Evolutionary conservation across 805 yeast genomes (phyloP).

Genomic region (Yamadazyma paraphyllophila): DNA sequence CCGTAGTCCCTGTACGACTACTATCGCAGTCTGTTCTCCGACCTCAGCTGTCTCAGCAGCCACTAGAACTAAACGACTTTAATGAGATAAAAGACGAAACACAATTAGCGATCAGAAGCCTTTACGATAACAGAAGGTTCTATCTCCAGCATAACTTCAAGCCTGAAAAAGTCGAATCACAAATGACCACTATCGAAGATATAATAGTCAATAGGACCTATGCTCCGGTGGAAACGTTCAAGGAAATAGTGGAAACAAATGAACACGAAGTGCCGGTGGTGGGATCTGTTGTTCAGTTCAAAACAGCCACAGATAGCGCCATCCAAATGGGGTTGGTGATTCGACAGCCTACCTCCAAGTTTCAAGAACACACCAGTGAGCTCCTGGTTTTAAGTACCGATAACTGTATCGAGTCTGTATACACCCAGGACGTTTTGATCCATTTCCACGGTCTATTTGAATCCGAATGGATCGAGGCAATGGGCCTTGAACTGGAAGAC

Average conservation of each 20-base stretch:
- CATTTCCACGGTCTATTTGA: constrained; percentile 27
- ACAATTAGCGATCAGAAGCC: not conserved
- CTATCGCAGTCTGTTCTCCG: not conserved
- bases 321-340: constrained; percentile 38
- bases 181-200: not conserved
- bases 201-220: constrained; percentile 9
- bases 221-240: constrained; percentile 11
- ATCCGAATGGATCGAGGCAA: constrained; percentile 17
- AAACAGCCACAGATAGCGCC: not conserved
- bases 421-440: constrained; percentile 29
- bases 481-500: constrained; percentile 22
- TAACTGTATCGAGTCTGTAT: constrained; percentile 27
- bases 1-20: not conserved
- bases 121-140: not conserved
- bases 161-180: not conserved
- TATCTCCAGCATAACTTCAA: not conserved
- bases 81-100: not conserved
- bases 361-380: constrained; percentile 32
- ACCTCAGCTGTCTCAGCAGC: too few species aligned
- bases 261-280: constrained; percentile 17
- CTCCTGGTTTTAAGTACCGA: constrained; percentile 30
- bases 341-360: constrained; percentile 27
- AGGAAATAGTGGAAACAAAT: constrained; percentile 17
- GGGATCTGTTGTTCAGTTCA: constrained; percentile 36
- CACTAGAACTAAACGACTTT: not conserved